Base-by-base conservation (phyloP, 2,329 filamentous ascomycete species). In the Aspergillus pseudoviridinutans region DNA sequence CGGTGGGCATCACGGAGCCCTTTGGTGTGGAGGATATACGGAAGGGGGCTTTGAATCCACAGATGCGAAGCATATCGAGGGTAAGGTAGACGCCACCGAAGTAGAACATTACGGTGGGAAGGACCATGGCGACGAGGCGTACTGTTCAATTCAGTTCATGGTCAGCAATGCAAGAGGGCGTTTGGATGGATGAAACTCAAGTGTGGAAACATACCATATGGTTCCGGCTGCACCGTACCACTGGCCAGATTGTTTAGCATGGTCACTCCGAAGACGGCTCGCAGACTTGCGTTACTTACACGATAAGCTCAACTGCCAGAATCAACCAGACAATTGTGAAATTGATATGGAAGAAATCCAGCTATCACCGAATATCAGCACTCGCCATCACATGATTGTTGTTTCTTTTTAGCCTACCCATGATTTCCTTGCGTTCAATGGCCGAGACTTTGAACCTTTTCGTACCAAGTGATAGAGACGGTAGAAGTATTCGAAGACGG, bases 1-100 rank as follows among this genome's bases (percentile, higher is more conserved):
- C 81, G 0, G 87, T 87, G 3, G 82, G 79, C 57, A 87, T 82
- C 4, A 71, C 74, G 17, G 78, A 79, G 20, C 85, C 85, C 66
- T 85, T 86, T 0, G 79, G 79, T 0, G 84, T 84, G 1, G 86
- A 88, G 54, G 84, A 87, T 60, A 88, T 84, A 49, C 84, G 82
- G 65, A 85, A 87, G 0, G 84, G 85, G 0, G 85, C 81, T 64
- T 74, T 76, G 60, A 67, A 71, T n/a, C 76, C 74, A 55, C 65
- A 62, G 44, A 72, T 70, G 49, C 74, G 75, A n/a, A 77, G 73
- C 27, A 78, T 64, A 54, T 77, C 74, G 53, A 78, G 73, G 28
- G 71, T 64, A 14, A 77, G 68, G 62, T 76, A 74, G 42, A 77
- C 73, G 49, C 64, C 64, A 49, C 76, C 76, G 56, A 78, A 78